Evolutionary conservation across 2,329 filamentous ascomycete species (phyloP).

Genomic region (Botrytis galanthina): DNA sequence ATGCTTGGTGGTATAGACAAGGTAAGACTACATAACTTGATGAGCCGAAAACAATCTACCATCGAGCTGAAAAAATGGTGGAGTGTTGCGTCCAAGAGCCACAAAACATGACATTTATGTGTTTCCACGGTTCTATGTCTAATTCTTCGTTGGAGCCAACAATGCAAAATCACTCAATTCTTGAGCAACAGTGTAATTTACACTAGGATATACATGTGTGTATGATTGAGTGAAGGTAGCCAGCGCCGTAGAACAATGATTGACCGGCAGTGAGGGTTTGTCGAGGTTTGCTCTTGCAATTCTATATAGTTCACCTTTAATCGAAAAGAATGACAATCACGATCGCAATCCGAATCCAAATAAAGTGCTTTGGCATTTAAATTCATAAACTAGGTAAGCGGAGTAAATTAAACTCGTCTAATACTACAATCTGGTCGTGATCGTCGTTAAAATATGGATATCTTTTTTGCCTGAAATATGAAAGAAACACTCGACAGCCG

Average conservation of each 20-base stretch:
- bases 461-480: background rate
- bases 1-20: background rate
- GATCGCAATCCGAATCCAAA: background rate
- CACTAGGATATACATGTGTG: background rate
- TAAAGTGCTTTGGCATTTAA: conserved; percentile 1
- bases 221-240: background rate
- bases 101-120: background rate
- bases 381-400: conserved; percentile 2
- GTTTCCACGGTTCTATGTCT: background rate
- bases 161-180: background rate
- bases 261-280: background rate
- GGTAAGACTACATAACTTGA: background rate
- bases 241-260: background rate
- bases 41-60: no score
- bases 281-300: background rate
- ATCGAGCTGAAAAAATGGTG: background rate
- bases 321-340: background rate
- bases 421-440: conserved; percentile 13
- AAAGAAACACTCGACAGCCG: background rate
- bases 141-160: background rate
- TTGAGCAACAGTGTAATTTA: background rate
- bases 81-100: background rate
- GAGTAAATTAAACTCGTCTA: conserved; percentile 9
- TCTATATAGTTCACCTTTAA: background rate
- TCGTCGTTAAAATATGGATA: conserved; percentile 19